Base-by-base conservation (phyloP, 345 rosid species). In the Arabidopsis suecica region DNA sequence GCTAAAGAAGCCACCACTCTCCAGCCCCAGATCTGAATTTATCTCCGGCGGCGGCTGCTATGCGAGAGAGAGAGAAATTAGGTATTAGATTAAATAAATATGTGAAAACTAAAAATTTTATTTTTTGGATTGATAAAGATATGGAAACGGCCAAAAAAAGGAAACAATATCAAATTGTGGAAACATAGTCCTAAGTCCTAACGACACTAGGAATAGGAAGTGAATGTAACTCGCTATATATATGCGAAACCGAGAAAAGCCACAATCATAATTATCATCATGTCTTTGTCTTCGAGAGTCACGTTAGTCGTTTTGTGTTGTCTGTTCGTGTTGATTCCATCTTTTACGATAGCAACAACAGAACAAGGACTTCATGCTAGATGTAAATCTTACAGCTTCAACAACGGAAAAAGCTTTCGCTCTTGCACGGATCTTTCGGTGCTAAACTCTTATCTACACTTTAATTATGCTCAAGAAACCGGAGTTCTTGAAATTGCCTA, bases 361-460 rank as follows among this genome's bases (percentile, higher is more conserved):
- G 49, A 42, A 63, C 57, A 55, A 65, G 51, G 57, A 16, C 32
- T 28, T 61, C 48, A 11, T 5, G 22, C 58, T 10, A 20, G 20
- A 38, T 91, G 97, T 62, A 1, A 3, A 1, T 11, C 13, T 71
- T 73, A 73, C 75, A 59, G 38, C 20, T 89, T 89, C 74, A 0
- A 69, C 25, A 51, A 55, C 66, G 86, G 60, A 74, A 77, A 14
- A 9, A n/a, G 9, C 4, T 88, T 60, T 53, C n/a, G 53, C 38
- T 42, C 41, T 13, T 91, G 97, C 79, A 59, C 2, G 4, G 80
- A 72, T 57, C 94, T 91, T 28, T 72, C 86, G 1, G 79, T 60
- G 9, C 68, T 88, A 67, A 86, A 57, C 72, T 82, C 89, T 10
- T 85, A 5, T 74, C 83, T 91, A 63, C 88, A 89, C 84, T 91